These are phyloP conservation scores for Cupressus sempervirens DNA, from an alignment of 75 land plant species.

Conservation along the genomic window DNA sequence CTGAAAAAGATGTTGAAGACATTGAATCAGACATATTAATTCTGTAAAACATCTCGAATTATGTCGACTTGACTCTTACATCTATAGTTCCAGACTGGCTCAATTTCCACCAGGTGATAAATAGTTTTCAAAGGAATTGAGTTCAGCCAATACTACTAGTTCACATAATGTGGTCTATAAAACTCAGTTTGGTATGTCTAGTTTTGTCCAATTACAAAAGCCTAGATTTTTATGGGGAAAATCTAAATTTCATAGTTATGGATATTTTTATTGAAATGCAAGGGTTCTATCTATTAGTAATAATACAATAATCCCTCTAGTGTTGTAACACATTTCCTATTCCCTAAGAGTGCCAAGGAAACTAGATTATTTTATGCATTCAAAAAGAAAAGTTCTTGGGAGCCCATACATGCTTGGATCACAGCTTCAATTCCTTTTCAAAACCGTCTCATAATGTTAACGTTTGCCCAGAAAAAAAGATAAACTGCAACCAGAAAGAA, in stretches of 20 bases:
- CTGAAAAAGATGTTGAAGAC: background rate
- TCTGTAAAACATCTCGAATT: background rate
- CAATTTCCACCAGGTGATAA: background rate
- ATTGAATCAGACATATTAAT: background rate
- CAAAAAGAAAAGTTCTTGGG: no score
- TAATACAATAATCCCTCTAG: background rate
- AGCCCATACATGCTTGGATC: background rate
- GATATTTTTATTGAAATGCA: background rate
- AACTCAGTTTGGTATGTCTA: background rate
- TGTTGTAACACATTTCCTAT: background rate
- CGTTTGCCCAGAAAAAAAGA: no score
- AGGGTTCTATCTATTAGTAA: background rate
- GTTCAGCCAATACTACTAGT: no score
- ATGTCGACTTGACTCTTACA: background rate
- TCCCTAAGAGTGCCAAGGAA: background rate
- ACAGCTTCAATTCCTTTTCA: background rate
- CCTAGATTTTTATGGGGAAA: background rate
- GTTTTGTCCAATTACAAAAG: background rate
- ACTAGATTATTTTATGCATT: no score
- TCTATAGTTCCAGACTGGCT: no score
- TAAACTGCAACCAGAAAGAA: no score
- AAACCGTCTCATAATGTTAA: background rate
- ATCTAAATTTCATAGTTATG: background rate
- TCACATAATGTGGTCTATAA: background rate
- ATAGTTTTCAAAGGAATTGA: background rate